Evolutionary conservation across 2,329 filamentous ascomycete species (phyloP).

Genomic region (Colletotrichum agaves): DNA sequence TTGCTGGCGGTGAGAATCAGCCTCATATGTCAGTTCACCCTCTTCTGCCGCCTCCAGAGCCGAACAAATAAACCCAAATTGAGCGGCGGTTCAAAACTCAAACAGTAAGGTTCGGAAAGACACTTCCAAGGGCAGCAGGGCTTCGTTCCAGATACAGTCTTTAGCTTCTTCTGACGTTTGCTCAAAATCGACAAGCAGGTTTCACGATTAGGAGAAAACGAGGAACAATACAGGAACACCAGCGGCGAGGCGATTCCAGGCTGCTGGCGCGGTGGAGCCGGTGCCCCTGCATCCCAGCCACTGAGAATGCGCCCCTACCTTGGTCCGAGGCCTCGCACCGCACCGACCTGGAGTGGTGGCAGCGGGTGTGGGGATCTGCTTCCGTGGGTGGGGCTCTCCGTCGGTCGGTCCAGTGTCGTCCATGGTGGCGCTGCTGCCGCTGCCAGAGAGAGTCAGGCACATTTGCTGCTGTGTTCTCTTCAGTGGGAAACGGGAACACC

Average conservation of each 20-base stretch:
- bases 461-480: background rate
- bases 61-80: background rate
- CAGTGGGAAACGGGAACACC: background rate
- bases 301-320: constrained; percentile 22
- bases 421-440: background rate
- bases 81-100: background rate
- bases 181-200: constrained; percentile 1
- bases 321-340: constrained; percentile 9
- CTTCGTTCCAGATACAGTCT: background rate
- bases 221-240: background rate
- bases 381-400: constrained; percentile 5
- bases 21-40: background rate
- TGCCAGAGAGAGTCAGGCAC: constrained; percentile 16
- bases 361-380: constrained; percentile 5
- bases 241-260: constrained; percentile 1
- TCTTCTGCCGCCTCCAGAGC: background rate
- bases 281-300: constrained; percentile 30
- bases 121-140: background rate
- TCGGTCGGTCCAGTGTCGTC: background rate
- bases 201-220: constrained; percentile 12
- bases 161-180: background rate
- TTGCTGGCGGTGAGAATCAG: constrained; percentile 15
- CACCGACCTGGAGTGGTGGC: constrained; percentile 15
- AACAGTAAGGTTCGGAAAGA: too few species aligned
- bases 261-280: constrained; percentile 7